Base-by-base conservation (phyloP, 2,329 filamentous ascomycete species). In the Verticillium zaregamsianum region DNA sequence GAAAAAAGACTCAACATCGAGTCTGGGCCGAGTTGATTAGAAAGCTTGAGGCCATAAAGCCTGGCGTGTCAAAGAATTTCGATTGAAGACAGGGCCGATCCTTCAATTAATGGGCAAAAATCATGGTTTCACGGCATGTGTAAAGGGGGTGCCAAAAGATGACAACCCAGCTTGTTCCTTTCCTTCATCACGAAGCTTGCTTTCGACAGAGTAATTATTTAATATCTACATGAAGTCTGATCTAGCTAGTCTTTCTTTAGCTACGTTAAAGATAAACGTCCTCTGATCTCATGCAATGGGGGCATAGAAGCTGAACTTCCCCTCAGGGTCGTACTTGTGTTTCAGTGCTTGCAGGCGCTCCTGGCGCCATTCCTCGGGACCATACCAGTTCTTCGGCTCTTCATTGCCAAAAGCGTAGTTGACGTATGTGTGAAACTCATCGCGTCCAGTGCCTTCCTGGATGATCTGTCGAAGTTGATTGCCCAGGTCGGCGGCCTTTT, bases 351-450 rank as follows among this genome's bases (percentile, higher is more conserved):
- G 71, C 66, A 86, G 70, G 59, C 74, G 77, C 59, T 77, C 68
- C 65, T 80, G 71, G 15, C 83, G 75, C 80, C 82, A 84, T 49
- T 66, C 59, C 58, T 83, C 83, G 59, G 72, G 72, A 8, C 83
- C 82, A 66, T 86, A 86, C 72, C 77, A 73, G 2, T 71, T 68
- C 57, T 70, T 61, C 0, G 71, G 66, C 1, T 68, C 67, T 71
- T 85, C 81, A 9, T 79, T 72, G 1, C 82, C 82, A 59, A 76
- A 76, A 0, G 81, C 82, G 65, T 84, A 86, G 69, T 86, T 85
- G 59, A 83, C 74, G 61, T 85, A 83, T 0, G 74, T 68, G 61
- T 76, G 71, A 58, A 76, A 52, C 35, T 73, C 66, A 1, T 66
- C 60, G 28, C 69, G 61, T 3, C 74, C 78, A 57, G 68, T 76